Conservation (phyloP, 176 grass and related monocot species). For the Avena eriantha region DNA sequence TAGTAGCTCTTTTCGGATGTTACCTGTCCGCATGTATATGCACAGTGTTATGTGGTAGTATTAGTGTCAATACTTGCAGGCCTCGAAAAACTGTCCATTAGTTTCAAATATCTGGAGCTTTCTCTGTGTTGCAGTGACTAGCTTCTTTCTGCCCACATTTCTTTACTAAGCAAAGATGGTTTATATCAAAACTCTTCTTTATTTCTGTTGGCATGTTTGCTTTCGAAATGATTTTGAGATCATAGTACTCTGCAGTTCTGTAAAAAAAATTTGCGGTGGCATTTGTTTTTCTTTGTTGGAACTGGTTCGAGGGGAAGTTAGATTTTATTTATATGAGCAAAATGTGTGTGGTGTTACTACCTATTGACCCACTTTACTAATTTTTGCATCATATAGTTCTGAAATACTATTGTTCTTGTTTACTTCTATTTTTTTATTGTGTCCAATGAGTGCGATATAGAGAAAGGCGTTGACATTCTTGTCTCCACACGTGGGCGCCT, state of each 20-base stretch:
- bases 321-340: not conserved
- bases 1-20: not conserved
- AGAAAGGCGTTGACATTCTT: constrained; percentile 70
- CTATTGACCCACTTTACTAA: not conserved
- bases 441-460: constrained; percentile 6
- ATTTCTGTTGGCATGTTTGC: not conserved
- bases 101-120: not conserved
- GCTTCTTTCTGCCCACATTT: not conserved
- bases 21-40: not conserved
- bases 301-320: not conserved
- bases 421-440: not conserved
- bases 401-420: not conserved
- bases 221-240: not conserved
- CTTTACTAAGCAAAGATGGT: not conserved
- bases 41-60: not conserved
- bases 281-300: not conserved
- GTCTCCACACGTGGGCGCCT: constrained; percentile 86
- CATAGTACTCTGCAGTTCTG: not conserved
- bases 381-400: constrained; percentile 1
- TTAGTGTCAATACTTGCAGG: not conserved
- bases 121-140: not conserved
- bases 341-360: not conserved
- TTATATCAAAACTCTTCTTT: not conserved
- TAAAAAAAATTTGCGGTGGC: not conserved
- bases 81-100: not conserved